A percentile compares a stretch with the other conserved stretches of the same genome.
Conservation (phyloP, 208 protist species). For the Phytomonas sp. region DNA sequence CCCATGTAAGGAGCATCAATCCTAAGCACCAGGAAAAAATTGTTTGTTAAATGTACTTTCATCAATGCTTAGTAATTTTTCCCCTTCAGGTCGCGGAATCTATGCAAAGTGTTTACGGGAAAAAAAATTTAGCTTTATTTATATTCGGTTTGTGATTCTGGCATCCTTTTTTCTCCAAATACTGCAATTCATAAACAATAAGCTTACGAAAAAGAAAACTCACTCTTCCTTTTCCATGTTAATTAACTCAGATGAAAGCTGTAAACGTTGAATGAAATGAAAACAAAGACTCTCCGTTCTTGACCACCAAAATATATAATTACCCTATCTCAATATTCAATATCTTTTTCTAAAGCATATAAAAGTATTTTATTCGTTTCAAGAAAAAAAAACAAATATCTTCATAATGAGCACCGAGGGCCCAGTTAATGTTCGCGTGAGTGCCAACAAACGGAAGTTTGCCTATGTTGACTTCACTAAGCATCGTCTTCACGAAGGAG, state of each 20-base stretch:
- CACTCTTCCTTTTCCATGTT: neutral
- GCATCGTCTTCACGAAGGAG: conserved; percentile 73
- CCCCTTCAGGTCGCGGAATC: too few species aligned
- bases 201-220: neutral
- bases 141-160: neutral
- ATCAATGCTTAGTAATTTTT: too few species aligned
- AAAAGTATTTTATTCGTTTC: neutral
- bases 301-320: neutral
- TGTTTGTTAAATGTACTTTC: too few species aligned
- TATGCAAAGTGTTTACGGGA: too few species aligned
- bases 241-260: neutral
- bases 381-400: conserved; percentile 11
- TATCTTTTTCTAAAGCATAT: conserved; percentile 7
- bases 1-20: too few species aligned
- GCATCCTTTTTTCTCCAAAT: neutral
- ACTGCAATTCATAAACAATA: neutral
- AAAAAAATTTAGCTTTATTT: too few species aligned
- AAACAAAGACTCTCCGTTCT: neutral
- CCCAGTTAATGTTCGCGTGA: conserved; percentile 63
- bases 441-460: conserved; percentile 70
- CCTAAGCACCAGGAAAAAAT: too few species aligned
- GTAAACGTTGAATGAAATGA: neutral
- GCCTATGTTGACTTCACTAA: conserved; percentile 78
- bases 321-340: neutral
- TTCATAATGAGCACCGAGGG: conserved; percentile 11